phyloP scores from a whole-genome alignment of 345 rosid genomes.

The Populus pruinosa region DNA sequence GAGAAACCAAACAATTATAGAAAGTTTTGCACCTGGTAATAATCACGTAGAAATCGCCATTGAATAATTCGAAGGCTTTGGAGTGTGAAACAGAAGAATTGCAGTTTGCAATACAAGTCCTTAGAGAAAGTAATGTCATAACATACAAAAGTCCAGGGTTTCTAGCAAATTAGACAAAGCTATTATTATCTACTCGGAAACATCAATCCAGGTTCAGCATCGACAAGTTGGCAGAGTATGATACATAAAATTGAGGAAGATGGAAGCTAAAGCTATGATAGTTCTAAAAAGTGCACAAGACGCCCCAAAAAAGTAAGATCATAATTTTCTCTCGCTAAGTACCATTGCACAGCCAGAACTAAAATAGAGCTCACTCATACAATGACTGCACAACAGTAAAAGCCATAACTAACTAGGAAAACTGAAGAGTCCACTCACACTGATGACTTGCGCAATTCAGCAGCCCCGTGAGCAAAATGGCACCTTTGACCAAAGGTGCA shows the following conservation, averaged over 20 bases:
- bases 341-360: conserved; percentile 4
- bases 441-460: conserved; percentile 59
- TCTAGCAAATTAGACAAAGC: neutral
- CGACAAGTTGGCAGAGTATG: neutral
- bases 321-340: conserved; percentile 2
- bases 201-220: neutral
- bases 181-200: neutral
- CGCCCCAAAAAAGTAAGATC: neutral
- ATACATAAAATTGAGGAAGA: neutral
- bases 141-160: neutral
- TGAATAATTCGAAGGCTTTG: no score
- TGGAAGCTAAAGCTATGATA: neutral
- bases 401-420: neutral
- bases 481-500: conserved; percentile 91
- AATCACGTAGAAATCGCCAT: no score
- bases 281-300: neutral
- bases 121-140: neutral
- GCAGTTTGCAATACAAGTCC: neutral
- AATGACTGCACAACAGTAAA: conserved; percentile 17
- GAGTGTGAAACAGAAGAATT: neutral
- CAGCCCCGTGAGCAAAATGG: conserved; percentile 92
- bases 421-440: neutral
- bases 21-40: neutral
- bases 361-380: conserved; percentile 1
- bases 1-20: no score